Evolutionary conservation across 2,329 filamentous ascomycete species (phyloP).

Genomic region (Aphanoascus verrucosus): DNA sequence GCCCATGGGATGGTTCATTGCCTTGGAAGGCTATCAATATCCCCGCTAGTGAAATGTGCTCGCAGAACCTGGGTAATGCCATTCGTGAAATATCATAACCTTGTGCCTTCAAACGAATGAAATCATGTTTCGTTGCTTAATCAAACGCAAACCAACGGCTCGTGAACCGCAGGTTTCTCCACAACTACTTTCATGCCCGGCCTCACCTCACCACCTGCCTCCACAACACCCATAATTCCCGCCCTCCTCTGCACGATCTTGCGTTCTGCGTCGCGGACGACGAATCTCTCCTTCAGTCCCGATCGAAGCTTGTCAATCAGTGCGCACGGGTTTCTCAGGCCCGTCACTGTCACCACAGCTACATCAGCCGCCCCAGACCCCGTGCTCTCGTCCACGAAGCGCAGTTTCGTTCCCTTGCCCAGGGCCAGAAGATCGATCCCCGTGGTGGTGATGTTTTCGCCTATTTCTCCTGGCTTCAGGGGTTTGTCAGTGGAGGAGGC

Average conservation of each 20-base stretch:
- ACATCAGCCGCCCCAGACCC: neutral
- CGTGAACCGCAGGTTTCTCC: slow-evolving; percentile 14
- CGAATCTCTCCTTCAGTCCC: slow-evolving; percentile 13
- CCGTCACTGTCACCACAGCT: slow-evolving; percentile 17
- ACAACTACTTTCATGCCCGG: slow-evolving; percentile 20
- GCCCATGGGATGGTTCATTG: no score
- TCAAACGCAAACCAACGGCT: slow-evolving; percentile 16
- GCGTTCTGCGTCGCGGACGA: slow-evolving; percentile 11
- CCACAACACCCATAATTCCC: slow-evolving; percentile 20
- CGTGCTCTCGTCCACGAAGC: slow-evolving; percentile 13
- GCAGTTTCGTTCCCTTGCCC: slow-evolving; percentile 18
- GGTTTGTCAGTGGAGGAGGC: neutral
- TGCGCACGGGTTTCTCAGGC: slow-evolving; percentile 19
- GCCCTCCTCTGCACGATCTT: slow-evolving; percentile 18
- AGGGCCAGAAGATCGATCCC: slow-evolving; percentile 17
- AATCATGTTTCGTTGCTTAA: neutral
- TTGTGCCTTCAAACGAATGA: neutral
- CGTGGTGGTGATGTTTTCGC: slow-evolving; percentile 21
- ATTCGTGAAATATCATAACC: no score
- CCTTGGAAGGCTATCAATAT: no score
- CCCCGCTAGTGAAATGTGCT: no score
- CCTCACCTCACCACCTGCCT: slow-evolving; percentile 17
- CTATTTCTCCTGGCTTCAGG: slow-evolving; percentile 17
- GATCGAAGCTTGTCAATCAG: slow-evolving; percentile 18
- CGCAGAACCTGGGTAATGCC: no score